Evolutionary conservation across 495 filamentous ascomycete species (phyloP).

Genomic region (Aspergillus egyptiacus): DNA sequence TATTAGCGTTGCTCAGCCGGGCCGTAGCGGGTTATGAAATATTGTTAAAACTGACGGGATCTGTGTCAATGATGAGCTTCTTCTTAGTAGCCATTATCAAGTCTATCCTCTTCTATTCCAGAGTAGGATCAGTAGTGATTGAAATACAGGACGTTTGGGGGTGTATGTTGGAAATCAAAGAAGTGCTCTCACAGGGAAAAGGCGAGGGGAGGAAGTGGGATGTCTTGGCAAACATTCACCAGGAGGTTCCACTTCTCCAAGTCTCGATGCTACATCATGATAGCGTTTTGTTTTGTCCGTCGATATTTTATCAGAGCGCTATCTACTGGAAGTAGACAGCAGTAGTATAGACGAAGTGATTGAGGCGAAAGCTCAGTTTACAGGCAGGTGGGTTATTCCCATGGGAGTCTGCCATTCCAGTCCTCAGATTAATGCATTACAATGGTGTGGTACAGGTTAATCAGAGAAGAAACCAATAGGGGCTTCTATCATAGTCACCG

Average conservation of each 20-base stretch:
- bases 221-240: conserved; percentile 18
- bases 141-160: not conserved
- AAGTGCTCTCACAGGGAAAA: not conserved
- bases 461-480: not conserved
- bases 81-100: conserved; percentile 31
- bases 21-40: not conserved
- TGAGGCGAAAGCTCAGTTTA: too few species aligned
- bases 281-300: not conserved
- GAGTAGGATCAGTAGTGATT: not conserved
- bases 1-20: not conserved
- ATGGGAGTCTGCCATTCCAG: too few species aligned
- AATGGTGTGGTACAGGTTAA: not conserved
- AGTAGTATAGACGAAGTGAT: too few species aligned
- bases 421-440: not conserved
- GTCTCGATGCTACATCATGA: not conserved
- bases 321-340: too few species aligned
- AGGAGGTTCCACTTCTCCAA: conserved; percentile 8
- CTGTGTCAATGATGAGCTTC: conserved; percentile 89
- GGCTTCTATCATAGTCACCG: not conserved
- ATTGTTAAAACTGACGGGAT: conserved; percentile 57
- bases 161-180: not conserved
- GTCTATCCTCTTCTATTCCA: not conserved
- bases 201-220: conserved; percentile 11
- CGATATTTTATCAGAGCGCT: too few species aligned
- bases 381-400: too few species aligned